Evolutionary conservation across 2,329 filamentous ascomycete species (phyloP).

Genomic region (Calonectria crousiana): DNA sequence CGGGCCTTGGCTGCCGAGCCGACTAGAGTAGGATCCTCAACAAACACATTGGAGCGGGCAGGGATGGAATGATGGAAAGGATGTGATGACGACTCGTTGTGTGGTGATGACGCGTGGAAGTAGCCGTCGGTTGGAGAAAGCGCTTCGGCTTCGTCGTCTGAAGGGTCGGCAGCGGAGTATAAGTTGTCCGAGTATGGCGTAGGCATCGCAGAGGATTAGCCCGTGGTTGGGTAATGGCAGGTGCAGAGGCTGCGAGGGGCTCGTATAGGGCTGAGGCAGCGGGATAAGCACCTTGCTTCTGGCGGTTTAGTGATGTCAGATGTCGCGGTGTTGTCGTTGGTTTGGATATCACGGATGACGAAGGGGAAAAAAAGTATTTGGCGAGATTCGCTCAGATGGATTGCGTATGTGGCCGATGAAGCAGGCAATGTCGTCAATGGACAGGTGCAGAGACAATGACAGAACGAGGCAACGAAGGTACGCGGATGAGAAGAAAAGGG

Average conservation of each 20-base stretch:
- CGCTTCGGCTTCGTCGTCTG: constrained; percentile 51
- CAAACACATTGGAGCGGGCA: constrained; percentile 60
- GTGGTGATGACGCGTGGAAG: constrained; percentile 57
- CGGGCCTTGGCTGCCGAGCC: constrained; percentile 56
- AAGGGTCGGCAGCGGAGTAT: constrained; percentile 56
- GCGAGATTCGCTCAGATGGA: neutral
- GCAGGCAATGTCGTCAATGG: constrained; percentile 4
- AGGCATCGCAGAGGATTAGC: constrained; percentile 51
- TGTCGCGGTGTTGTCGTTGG: neutral
- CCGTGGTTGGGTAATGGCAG: neutral
- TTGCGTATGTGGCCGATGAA: neutral
- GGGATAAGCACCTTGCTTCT: neutral
- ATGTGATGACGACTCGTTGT: constrained; percentile 40
- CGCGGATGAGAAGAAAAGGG: neutral
- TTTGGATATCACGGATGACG: neutral
- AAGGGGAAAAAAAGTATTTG: neutral
- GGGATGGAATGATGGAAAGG: constrained; percentile 50
- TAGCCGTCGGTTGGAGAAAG: constrained; percentile 66
- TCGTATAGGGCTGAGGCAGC: constrained; percentile 22
- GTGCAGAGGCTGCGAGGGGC: neutral
- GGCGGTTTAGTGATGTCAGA: neutral
- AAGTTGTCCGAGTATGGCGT: constrained; percentile 62
- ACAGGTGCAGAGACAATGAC: neutral
- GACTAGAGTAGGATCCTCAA: constrained; percentile 61
- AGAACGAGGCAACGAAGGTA: neutral